Base-by-base conservation (phyloP, 208 protist genomes). In the Angomonas ambiguus region DNA sequence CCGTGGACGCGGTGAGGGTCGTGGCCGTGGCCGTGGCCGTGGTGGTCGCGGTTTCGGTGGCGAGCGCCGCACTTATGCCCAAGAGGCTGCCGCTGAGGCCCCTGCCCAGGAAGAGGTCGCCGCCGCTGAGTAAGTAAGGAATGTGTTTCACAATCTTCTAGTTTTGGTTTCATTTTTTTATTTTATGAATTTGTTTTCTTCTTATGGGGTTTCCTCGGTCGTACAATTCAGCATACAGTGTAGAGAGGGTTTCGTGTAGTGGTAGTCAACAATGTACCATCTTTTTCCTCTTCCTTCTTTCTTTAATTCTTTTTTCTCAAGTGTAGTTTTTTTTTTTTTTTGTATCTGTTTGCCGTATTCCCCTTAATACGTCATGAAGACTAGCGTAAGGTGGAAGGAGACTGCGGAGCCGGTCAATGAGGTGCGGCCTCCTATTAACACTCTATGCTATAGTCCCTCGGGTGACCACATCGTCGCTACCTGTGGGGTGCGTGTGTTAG, bases 391-490 rank as follows among this genome's bases (percentile, higher is more conserved):
- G 25, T 95, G 90, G 87, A 78, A 82, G 5, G 83, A 91, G 34
- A 80, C 61, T 28, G 73, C 83, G 0, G 73, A 79, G 10, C 63
- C 56, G 24, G 76, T 74, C 2, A 70, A 86, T 27, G 85, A 77
- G 30, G 58, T 79, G 10, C 78, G 76, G 1, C 81, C 90, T 3
- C 80, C 85, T 18, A 80, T 97, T 57, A 87, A 95, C 68, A 89
- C 88, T 62, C 28, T 98, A 22, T 84, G 76, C 56, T 98, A 93
- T 69, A 88, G 85, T 51, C 95, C 94, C 4, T 91, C 87, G 34
- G 96, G 96, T 2, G 80, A 90, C 35, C 92, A 89, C 51, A 72
- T 99, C 13, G 71, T 98, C 2, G 93, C 86, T 0, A 86, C 91
- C 10, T 96, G 79, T 63, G 96, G 96, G 22, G 70, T 83, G 45